Base-by-base conservation (phyloP, 2,329 filamentous ascomycete genomes). In the Biscogniauxia mediterranea region DNA sequence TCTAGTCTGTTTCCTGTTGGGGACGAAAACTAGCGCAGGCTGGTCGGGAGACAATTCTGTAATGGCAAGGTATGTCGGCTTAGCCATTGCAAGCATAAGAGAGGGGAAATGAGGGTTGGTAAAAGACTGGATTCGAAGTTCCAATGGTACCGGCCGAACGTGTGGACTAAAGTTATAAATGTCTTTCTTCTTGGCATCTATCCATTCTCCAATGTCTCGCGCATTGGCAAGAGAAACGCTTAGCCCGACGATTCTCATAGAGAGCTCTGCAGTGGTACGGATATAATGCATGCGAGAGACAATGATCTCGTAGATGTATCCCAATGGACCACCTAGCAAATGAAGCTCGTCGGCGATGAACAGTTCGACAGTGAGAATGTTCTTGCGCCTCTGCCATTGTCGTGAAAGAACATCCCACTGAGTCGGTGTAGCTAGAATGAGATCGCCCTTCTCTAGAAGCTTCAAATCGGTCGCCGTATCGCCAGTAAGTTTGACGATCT, bases 241-340 rank as follows among this genome's bases (percentile, higher is more conserved):
- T 62, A 99, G 79, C 1, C 93, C 95, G 58, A 99, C 79, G 54
- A 98, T 94, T 56, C 95, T 89, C 79, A 98, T 84, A 9, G 90
- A 87, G 49, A 90, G 87, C 74, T 96, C 91, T 0, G 92, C 89
- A 74, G 97, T 92, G 0, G 92, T 89, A 61, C 92, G 89, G 73
- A 99, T 97, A 66, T 95, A 95, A 74, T 97, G 93, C 90, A 98
- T 97, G 57, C 95, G 89, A 64, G 95, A 97, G n/a, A 99, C 91
- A 57, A 99, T 89, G 57, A 95, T 91, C 80, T 99, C 95, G 76
- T 99, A 99, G 28, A 96, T 84, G 74, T 94, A 96, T 28, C 95
- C 96, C 65, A 87, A 85, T 56, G 89, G 86, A 15, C 93, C 93
- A 62, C 94, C 95, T 28, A 99, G 83, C 80, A 98, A 89, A 73